Evolutionary conservation across 345 rosid genomes (phyloP), one percentile per base, ranked within the genome.

Genomic region (Pistacia atlantica): DNA sequence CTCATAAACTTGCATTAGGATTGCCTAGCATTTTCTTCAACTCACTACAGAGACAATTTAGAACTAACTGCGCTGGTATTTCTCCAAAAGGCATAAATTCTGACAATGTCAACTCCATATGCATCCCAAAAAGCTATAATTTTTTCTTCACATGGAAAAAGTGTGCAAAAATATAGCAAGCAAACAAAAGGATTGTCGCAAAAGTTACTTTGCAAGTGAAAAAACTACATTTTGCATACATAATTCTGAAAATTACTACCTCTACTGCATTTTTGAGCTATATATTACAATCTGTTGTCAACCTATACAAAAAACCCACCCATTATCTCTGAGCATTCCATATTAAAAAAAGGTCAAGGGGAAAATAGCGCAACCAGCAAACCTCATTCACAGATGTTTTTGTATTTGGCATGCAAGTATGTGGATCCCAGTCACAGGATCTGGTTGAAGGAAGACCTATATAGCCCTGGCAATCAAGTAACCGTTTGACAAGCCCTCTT

Each of bases 301-400:
- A 84, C 88, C 91, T 89, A 87, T 89, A 87, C 92, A 89, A 83
- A 88, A 83, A 79, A 81, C 75, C 78, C 81, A 78, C 78, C 81
- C 73, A 76, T 76, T 77, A 79, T 81, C 82, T 83, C 84, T 80
- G 77, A 65, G 82, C 74, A 67, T 70, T 75, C 79, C 71, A 79
- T 72, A 84, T 84, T 85, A 51, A 59, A 71, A 71, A 82, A 78
- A 76, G 73, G 67, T 73, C 68, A 72, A 67, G 55, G 62, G 77
- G 70, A 54, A 66, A 81, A 79, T 82, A 76, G 57, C 79, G 72
- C 86, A 78, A 86, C 82, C 88, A 86, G 72, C 87, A 86, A 84
- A 82, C 83, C 83, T 83, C 83, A 81, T 74, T 87, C 89, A 87
- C 83, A 76, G 69, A 63, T 65, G 46, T 76, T 61, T 46, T 28